phyloP scores from a whole-genome alignment of 345 rosid species.

The Hibiscus trionum region DNA sequence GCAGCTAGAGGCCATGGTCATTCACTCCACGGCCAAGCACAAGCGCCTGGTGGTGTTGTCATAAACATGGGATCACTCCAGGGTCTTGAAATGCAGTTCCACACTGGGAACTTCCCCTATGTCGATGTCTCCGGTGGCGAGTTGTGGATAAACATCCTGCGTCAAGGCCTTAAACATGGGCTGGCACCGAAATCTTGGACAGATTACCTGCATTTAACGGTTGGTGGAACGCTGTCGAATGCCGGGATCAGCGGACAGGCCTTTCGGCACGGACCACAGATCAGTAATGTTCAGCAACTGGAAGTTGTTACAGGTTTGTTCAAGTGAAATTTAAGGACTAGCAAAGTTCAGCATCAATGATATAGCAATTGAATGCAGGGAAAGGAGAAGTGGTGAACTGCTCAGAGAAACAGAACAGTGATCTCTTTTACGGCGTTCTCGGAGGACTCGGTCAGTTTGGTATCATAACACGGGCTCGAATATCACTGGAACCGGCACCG shows the following conservation, averaged over 20 bases:
- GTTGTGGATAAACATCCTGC: constrained; percentile 84
- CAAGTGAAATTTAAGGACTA: background rate
- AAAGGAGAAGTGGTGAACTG: constrained; percentile 80
- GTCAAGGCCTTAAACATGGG: constrained; percentile 58
- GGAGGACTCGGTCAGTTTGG: constrained; percentile 98
- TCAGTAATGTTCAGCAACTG: constrained; percentile 85
- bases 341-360: constrained; percentile 11
- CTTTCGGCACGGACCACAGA: constrained; percentile 89
- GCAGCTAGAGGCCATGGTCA: constrained; percentile 92
- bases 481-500: constrained; percentile 73
- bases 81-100: constrained; percentile 36
- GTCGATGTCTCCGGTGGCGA: constrained; percentile 84
- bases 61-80: constrained; percentile 71
- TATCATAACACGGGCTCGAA: constrained; percentile 78
- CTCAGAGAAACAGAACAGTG: constrained; percentile 60
- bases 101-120: constrained; percentile 37
- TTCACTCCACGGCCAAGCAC: constrained; percentile 84
- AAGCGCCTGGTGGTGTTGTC: constrained; percentile 65
- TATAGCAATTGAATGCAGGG: constrained; percentile 39
- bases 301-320: constrained; percentile 84
- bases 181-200: constrained; percentile 96
- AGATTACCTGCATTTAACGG: constrained; percentile 82
- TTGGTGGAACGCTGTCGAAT: constrained; percentile 90
- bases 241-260: constrained; percentile 96
- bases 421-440: constrained; percentile 71